Evolutionary conservation across 352 stramenopile species (phyloP).

Genomic region (Saprolegnia diclina): DNA sequence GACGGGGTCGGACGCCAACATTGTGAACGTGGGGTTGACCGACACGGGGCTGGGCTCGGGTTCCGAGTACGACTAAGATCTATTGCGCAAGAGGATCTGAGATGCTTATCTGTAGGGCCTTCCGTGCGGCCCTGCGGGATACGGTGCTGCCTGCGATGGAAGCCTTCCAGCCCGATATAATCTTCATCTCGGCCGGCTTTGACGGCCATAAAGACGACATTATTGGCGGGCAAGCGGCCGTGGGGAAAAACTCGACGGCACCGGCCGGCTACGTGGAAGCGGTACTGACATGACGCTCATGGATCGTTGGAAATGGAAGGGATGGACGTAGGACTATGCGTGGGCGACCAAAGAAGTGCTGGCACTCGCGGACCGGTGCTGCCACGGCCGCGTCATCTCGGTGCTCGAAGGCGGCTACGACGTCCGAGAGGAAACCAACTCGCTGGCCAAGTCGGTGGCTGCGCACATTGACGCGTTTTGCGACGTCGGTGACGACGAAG

Average conservation of each 20-base stretch:
- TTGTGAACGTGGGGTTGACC: conserved; percentile 74
- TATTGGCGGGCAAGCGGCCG: conserved; percentile 61
- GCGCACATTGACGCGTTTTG: conserved; percentile 66
- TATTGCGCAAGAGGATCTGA: background rate
- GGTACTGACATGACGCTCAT: conserved; percentile 1
- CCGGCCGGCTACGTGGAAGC: conserved; percentile 72
- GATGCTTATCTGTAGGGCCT: conserved; percentile 47
- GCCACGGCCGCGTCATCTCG: conserved; percentile 71
- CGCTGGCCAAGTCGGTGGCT: conserved; percentile 71
- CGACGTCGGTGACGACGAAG: background rate
- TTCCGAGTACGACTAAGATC: conserved; percentile 10
- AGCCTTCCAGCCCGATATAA: conserved; percentile 68
- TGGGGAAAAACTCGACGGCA: conserved; percentile 60
- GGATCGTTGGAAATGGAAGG: background rate
- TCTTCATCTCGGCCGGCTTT: conserved; percentile 86
- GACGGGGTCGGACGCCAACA: conserved; percentile 46
- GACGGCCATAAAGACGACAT: conserved; percentile 83
- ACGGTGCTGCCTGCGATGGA: conserved; percentile 74
- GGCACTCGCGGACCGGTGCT: conserved; percentile 53
- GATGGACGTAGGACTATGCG: conserved; percentile 49
- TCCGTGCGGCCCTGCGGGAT: conserved; percentile 48
- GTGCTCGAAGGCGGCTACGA: conserved; percentile 85
- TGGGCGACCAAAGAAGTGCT: conserved; percentile 76
- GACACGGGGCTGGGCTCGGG: conserved; percentile 39
- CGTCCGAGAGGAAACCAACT: conserved; percentile 72